Evolutionary conservation across 169 alveolate genomes (phyloP).

Genomic region (Plasmodium relictum): DNA sequence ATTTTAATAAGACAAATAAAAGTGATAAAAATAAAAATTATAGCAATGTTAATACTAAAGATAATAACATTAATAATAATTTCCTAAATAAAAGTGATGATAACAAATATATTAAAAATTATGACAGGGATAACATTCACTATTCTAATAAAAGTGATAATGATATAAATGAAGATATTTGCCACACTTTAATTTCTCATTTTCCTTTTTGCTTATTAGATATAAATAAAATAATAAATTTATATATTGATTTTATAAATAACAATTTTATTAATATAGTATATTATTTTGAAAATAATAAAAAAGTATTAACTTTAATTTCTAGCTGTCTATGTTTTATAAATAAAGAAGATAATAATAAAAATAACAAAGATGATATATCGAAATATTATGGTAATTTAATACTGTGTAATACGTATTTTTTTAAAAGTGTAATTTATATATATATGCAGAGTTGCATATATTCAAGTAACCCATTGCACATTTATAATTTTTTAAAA

Average conservation of each 20-base stretch:
- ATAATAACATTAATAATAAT: background rate
- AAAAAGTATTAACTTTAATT: slow-evolving; percentile 8
- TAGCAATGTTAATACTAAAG: background rate
- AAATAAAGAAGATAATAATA: background rate
- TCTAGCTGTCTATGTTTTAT: background rate
- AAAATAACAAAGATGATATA: background rate
- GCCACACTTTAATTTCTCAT: background rate
- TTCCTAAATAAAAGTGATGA: too few relatives aligned
- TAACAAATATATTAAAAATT: too few relatives aligned
- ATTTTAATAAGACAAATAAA: background rate
- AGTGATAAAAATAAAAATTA: background rate
- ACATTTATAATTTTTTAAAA: slow-evolving; percentile 18
- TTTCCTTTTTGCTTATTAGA: slow-evolving; percentile 3
- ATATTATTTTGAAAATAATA: slow-evolving; percentile 6
- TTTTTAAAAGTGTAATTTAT: slow-evolving; percentile 17
- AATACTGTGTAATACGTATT: slow-evolving; percentile 7
- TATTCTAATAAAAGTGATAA: background rate
- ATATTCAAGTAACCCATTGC: background rate
- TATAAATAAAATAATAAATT: background rate
- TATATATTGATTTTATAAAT: slow-evolving; percentile 15
- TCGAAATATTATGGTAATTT: background rate
- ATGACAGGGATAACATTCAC: too few relatives aligned
- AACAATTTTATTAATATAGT: slow-evolving; percentile 1
- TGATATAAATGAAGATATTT: background rate
- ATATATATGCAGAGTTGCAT: slow-evolving; percentile 23